These are phyloP conservation scores for Oryza australiensis DNA, from an alignment of 176 grass and related monocot genomes.

Conservation along the genomic window DNA sequence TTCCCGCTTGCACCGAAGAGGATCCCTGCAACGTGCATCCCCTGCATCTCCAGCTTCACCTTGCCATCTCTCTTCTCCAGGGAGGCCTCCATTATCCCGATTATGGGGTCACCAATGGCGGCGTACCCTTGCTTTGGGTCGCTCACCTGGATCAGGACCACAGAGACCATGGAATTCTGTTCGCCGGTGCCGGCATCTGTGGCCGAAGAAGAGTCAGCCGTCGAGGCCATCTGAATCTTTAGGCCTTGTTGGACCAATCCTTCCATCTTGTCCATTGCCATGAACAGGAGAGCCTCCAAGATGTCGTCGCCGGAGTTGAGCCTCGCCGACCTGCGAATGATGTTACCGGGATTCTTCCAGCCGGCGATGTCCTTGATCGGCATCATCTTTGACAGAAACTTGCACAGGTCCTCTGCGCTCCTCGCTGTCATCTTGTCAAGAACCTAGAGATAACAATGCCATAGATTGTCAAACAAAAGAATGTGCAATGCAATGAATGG, in stretches of 20 bases:
- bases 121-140: slow-evolving; percentile 49
- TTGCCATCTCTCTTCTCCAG: slow-evolving; percentile 13
- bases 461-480: not conserved
- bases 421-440: slow-evolving; percentile 47
- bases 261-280: slow-evolving; percentile 48
- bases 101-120: slow-evolving; percentile 58
- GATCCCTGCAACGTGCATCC: slow-evolving; percentile 61
- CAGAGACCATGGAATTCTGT: slow-evolving; percentile 38
- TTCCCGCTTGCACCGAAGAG: not conserved
- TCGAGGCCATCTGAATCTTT: slow-evolving; percentile 56
- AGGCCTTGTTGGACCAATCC: slow-evolving; percentile 53
- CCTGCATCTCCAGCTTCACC: slow-evolving; percentile 37
- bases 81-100: slow-evolving; percentile 56
- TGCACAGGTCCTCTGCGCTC: slow-evolving; percentile 39
- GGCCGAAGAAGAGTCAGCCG: not conserved
- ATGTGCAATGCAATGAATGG: not conserved
- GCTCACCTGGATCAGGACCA: slow-evolving; percentile 66
- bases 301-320: slow-evolving; percentile 34
- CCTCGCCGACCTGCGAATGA: not conserved
- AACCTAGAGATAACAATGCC: slow-evolving; percentile 36
- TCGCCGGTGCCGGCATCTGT: not conserved
- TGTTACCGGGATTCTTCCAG: not conserved
- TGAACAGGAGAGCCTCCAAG: slow-evolving; percentile 46
- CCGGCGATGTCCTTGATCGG: slow-evolving; percentile 51
- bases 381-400: slow-evolving; percentile 41